These are phyloP conservation scores for Starmerella roubikii DNA, from an alignment of 805 yeast species.

Conservation along the genomic window DNA sequence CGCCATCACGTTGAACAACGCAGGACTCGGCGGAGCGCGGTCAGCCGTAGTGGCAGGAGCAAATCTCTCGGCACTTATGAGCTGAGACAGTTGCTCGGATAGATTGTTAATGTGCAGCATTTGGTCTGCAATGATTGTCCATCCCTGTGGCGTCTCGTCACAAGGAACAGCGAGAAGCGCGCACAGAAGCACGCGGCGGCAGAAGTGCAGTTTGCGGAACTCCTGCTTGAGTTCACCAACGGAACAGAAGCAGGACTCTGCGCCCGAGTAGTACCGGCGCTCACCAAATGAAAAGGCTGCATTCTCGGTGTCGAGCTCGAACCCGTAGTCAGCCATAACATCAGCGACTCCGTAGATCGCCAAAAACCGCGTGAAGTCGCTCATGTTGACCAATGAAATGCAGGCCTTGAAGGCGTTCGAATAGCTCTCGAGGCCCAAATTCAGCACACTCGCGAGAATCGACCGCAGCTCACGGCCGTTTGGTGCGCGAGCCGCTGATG, in stretches of 20 bases:
- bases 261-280: constrained; percentile 1
- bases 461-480: constrained; percentile 26
- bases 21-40: not conserved
- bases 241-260: constrained; percentile 18
- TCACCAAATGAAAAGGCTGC: constrained; percentile 10
- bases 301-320: constrained; percentile 1
- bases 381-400: constrained; percentile 23
- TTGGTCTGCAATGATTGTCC: constrained; percentile 22
- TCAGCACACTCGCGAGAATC: constrained; percentile 21
- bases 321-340: constrained; percentile 23
- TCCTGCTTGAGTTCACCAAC: constrained; percentile 23
- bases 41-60: too few species aligned
- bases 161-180: constrained; percentile 31
- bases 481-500: not conserved
- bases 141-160: constrained; percentile 10
- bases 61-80: constrained; percentile 13
- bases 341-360: constrained; percentile 31
- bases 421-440: constrained; percentile 26
- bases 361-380: constrained; percentile 29
- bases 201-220: constrained; percentile 27
- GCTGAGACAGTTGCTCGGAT: constrained; percentile 11
- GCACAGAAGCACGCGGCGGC: constrained; percentile 34
- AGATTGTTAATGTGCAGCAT: constrained; percentile 8
- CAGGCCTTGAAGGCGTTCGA: constrained; percentile 22
- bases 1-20: constrained; percentile 6